Evolutionary conservation across 2,329 filamentous ascomycete genomes (phyloP).

Genomic region (Monosporascus sp.): DNA sequence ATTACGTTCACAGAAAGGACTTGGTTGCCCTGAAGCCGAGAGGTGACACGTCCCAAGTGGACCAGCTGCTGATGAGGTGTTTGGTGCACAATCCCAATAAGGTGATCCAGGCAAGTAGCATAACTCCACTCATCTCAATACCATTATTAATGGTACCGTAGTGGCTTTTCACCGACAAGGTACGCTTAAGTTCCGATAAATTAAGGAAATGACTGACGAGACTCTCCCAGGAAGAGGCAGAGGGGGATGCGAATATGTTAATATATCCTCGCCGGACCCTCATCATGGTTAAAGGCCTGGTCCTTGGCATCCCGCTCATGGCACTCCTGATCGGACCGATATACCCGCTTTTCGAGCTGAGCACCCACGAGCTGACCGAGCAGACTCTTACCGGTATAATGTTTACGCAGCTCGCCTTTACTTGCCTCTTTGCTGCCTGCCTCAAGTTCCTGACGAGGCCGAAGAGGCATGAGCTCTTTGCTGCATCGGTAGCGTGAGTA

Average conservation of each 20-base stretch:
- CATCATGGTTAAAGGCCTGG: neutral
- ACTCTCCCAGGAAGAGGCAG: neutral
- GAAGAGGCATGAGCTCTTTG: constrained; percentile 11
- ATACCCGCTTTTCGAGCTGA: constrained; percentile 8
- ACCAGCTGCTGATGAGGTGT: constrained; percentile 1
- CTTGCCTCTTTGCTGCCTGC: constrained; percentile 4
- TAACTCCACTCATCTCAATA: neutral
- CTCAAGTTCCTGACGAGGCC: constrained; percentile 6
- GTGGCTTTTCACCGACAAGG: constrained; percentile 1
- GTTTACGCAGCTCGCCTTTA: constrained; percentile 9
- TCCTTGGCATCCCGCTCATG: constrained; percentile 3
- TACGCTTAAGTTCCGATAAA: neutral
- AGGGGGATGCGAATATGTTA: neutral
- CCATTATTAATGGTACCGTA: neutral
- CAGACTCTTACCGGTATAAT: constrained; percentile 4
- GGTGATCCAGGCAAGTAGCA: constrained; percentile 1
- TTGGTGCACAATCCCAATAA: neutral
- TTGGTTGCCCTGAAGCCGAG: constrained; percentile 1
- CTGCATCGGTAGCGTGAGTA: constrained; percentile 9
- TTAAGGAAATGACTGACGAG: neutral
- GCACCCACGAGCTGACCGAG: constrained; percentile 5
- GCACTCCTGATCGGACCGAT: constrained; percentile 6
- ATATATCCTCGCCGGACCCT: neutral
- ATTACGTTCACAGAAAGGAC: constrained; percentile 4
- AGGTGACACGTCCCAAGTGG: constrained; percentile 4